A percentile compares a stretch with the other conserved stretches of the same genome.
These are phyloP conservation scores for Dactylellina cionopaga DNA, from an alignment of 2,329 filamentous ascomycete species.

Conservation along the genomic window DNA sequence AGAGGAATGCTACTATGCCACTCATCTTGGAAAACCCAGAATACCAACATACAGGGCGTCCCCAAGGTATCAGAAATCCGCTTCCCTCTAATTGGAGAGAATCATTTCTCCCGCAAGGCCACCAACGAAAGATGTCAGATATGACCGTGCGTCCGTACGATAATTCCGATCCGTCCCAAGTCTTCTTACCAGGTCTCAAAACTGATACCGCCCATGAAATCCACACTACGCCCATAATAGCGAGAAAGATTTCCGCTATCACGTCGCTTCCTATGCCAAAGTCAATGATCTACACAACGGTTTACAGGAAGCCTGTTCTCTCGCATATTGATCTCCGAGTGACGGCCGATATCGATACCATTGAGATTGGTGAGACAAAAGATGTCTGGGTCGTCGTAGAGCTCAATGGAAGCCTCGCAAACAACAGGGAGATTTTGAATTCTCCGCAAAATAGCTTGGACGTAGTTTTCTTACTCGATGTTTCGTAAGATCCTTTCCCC, in stretches of 20 bases:
- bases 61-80: constrained; percentile 17
- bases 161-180: not conserved
- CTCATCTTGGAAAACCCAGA: constrained; percentile 19
- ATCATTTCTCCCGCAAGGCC: not conserved
- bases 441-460: constrained; percentile 9
- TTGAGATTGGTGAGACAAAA: constrained; percentile 14
- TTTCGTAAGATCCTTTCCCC: constrained; percentile 26
- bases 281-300: not conserved
- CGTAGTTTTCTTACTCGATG: constrained; percentile 38
- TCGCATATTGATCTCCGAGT: constrained; percentile 26
- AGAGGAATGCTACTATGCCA: constrained; percentile 16
- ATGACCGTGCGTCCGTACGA: not conserved
- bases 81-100: not conserved
- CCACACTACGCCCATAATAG: not conserved
- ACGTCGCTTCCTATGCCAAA: not conserved
- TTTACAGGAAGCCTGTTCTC: constrained; percentile 28
- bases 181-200: not conserved
- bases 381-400: constrained; percentile 42
- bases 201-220: not conserved
- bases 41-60: not conserved
- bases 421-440: constrained; percentile 26
- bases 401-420: constrained; percentile 31
- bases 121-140: constrained; percentile 8
- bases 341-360: constrained; percentile 21
- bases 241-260: not conserved